These are phyloP conservation scores for Aspergillus bridgeri DNA, from an alignment of 495 filamentous ascomycete species.

Conservation along the genomic window DNA sequence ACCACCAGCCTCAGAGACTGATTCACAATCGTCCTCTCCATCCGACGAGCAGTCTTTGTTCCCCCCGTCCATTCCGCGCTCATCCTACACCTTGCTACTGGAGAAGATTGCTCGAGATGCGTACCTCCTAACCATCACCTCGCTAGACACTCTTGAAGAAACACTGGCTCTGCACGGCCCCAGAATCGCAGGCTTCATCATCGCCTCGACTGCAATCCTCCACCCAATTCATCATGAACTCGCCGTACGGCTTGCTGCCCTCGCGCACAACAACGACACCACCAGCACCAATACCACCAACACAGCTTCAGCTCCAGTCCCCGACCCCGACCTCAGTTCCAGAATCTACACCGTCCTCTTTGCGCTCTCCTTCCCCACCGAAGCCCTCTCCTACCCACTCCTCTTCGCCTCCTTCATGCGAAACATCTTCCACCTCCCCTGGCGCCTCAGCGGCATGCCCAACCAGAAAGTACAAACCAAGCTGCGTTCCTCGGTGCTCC, in stretches of 20 bases:
- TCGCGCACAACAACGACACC: not conserved
- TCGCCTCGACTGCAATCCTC: conserved; percentile 11
- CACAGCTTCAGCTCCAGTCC: not conserved
- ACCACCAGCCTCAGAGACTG: not conserved
- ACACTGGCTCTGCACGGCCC: not conserved
- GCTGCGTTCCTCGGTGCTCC: not conserved
- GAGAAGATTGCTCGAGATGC: conserved; percentile 10
- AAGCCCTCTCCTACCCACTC: conserved; percentile 7
- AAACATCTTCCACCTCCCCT: conserved; percentile 4
- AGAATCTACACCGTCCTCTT: conserved; percentile 9
- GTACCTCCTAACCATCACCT: conserved; percentile 2
- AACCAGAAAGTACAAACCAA: not conserved
- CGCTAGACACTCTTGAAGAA: not conserved
- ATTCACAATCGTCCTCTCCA: not conserved
- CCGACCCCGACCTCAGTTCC: too few species aligned
- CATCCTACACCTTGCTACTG: not conserved
- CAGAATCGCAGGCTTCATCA: conserved; percentile 11
- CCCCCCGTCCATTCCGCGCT: not conserved
- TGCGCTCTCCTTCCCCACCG: conserved; percentile 13
- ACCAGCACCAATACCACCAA: conserved; percentile 1
- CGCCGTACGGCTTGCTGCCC: not conserved
- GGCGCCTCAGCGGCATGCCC: conserved; percentile 10
- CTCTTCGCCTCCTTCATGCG: conserved; percentile 9
- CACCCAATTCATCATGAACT: conserved; percentile 4
- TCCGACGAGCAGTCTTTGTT: not conserved